These are phyloP conservation scores for Pseudogymnoascus sp. DNA, from an alignment of 2,329 filamentous ascomycete genomes.

Conservation along the genomic window DNA sequence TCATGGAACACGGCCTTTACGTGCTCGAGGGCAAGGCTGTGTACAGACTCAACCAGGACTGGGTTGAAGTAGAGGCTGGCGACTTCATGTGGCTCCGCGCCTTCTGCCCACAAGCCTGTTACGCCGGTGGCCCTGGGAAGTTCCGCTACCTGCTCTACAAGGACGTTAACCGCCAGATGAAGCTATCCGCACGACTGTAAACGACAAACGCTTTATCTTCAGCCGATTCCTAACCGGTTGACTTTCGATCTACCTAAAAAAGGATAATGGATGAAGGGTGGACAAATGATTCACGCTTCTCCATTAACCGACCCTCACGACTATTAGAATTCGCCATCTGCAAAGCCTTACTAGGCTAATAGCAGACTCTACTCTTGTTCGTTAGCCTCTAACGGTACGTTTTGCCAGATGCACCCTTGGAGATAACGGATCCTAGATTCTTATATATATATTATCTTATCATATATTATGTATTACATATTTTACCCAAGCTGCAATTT, in stretches of 20 bases:
- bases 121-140: conserved; percentile 4
- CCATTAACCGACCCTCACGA: not conserved
- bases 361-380: not conserved
- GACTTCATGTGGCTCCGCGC: conserved; percentile 9
- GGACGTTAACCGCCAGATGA: conserved; percentile 9
- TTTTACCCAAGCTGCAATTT: no score
- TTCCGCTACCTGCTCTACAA: conserved; percentile 10
- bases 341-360: not conserved
- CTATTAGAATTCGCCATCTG: not conserved
- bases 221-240: not conserved
- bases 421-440: not conserved
- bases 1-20: conserved; percentile 4
- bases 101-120: conserved; percentile 5
- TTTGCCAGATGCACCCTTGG: not conserved
- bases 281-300: not conserved
- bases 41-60: conserved; percentile 8
- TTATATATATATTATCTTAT: not conserved
- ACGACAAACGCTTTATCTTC: not conserved
- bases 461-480: not conserved
- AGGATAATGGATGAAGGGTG: not conserved
- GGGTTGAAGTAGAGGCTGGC: conserved; percentile 6
- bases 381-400: not conserved
- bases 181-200: not conserved
- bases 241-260: not conserved
- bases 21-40: conserved; percentile 1